These are phyloP conservation scores for Trichoderma reesei DNA, from an alignment of 495 filamentous ascomycete genomes.

Conservation along the genomic window DNA sequence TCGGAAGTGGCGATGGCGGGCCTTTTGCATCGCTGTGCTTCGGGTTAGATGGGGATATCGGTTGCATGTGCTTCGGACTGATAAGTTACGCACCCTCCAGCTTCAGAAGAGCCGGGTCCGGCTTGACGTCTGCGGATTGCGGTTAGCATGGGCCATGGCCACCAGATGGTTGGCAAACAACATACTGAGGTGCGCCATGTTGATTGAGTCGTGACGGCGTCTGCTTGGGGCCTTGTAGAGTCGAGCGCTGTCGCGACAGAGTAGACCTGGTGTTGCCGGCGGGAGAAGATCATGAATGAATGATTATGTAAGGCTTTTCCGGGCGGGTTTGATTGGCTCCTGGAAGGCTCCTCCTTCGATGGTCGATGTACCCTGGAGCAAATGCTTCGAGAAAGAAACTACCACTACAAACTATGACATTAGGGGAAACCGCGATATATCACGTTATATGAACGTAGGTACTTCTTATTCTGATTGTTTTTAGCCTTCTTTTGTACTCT, in stretches of 20 bases:
- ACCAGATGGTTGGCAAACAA: not conserved
- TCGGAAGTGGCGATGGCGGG: conserved; percentile 91
- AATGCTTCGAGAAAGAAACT: too few relatives aligned
- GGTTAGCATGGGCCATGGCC: not conserved
- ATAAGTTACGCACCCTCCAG: conserved; percentile 11
- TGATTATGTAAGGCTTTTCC: not conserved
- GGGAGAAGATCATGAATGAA: not conserved
- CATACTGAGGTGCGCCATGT: conserved; percentile 8
- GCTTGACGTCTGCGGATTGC: conserved; percentile 9
- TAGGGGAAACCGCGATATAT: too few relatives aligned
- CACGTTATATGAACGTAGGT: too few relatives aligned
- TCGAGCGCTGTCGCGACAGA: not conserved
- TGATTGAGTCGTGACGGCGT: not conserved
- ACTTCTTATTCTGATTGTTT: too few relatives aligned
- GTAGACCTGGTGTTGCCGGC: not conserved
- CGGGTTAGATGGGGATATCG: conserved; percentile 15
- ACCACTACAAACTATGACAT: too few relatives aligned
- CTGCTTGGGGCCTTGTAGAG: not conserved
- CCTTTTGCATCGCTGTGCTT: conserved; percentile 62
- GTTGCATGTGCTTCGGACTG: not conserved
- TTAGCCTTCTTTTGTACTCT: too few relatives aligned
- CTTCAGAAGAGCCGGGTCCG: conserved; percentile 12
- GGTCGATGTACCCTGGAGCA: not conserved
- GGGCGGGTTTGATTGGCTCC: not conserved
- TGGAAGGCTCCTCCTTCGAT: not conserved